These are phyloP conservation scores for Isabelozyma gotoi DNA, from an alignment of 805 yeast genomes.

Conservation along the genomic window DNA sequence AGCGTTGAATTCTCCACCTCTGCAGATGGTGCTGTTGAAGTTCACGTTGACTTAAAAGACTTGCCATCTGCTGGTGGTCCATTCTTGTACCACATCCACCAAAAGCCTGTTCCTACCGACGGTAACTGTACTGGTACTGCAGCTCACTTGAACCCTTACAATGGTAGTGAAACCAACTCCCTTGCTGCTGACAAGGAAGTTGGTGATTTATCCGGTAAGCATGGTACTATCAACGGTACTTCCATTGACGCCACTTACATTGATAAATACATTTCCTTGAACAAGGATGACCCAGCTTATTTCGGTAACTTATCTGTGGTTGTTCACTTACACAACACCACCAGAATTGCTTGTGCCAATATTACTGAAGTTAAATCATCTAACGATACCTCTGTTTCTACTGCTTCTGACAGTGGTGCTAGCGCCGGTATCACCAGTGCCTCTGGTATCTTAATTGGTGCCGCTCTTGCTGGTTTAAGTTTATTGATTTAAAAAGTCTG, in stretches of 20 bases:
- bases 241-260: slow-evolving; percentile 20
- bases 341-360: slow-evolving; percentile 41
- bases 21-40: slow-evolving; percentile 31
- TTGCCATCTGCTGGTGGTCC: slow-evolving; percentile 39
- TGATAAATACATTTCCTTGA: slow-evolving; percentile 33
- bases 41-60: slow-evolving; percentile 28
- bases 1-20: slow-evolving; percentile 26
- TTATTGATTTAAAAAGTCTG: slow-evolving; percentile 8
- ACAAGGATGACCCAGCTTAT: slow-evolving; percentile 24
- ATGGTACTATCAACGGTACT: slow-evolving; percentile 33
- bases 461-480: slow-evolving; percentile 10
- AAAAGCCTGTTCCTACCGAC: slow-evolving; percentile 33
- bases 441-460: slow-evolving; percentile 8
- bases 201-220: slow-evolving; percentile 42
- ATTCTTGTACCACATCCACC: slow-evolving; percentile 40
- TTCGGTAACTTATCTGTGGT: slow-evolving; percentile 37
- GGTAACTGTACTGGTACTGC: slow-evolving; percentile 39
- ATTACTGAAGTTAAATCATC: slow-evolving; percentile 17
- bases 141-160: slow-evolving; percentile 38
- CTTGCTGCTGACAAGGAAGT: slow-evolving; percentile 24
- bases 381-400: slow-evolving; percentile 4
- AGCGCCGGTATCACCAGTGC: slow-evolving; percentile 2
- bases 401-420: slow-evolving; percentile 5
- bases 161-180: slow-evolving; percentile 26
- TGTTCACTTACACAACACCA: slow-evolving; percentile 29